Conservation (phyloP, 495 filamentous ascomycete genomes). For the Apiosordaria backusii region DNA sequence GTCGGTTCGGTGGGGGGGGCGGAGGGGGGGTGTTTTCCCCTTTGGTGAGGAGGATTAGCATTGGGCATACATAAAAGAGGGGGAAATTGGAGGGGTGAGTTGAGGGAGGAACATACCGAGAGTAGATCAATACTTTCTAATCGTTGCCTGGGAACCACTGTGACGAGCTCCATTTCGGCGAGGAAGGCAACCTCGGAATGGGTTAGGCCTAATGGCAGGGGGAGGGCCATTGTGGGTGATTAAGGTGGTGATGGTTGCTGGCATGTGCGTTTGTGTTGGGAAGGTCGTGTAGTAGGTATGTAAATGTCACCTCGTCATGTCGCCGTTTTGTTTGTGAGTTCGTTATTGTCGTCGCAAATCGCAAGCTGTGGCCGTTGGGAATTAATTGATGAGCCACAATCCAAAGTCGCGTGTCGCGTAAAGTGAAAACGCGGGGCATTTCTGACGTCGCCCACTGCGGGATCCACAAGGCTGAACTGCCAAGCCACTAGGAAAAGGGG, state of each 20-base stretch:
- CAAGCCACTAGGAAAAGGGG: neutral
- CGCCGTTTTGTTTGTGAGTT: neutral
- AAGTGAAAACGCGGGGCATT: neutral
- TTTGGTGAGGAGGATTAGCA: conserved; percentile 33
- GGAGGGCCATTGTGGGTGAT: conserved; percentile 66
- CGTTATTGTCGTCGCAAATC: neutral
- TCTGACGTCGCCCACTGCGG: neutral
- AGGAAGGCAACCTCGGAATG: conserved; percentile 91
- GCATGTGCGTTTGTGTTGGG: neutral
- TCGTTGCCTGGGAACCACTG: conserved; percentile 84
- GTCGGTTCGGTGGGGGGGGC: conserved; percentile 73
- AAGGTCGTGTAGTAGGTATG: neutral
- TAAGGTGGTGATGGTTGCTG: neutral
- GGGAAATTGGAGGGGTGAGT: conserved; percentile 16
- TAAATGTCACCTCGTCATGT: neutral
- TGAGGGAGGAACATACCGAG: conserved; percentile 56
- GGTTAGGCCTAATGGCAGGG: conserved; percentile 75
- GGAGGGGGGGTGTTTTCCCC: conserved; percentile 73
- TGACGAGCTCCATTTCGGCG: conserved; percentile 94
- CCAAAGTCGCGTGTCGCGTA: neutral
- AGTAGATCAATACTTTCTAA: conserved; percentile 82
- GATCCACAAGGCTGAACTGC: neutral
- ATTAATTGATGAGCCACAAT: neutral
- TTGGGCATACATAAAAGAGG: conserved; percentile 5
- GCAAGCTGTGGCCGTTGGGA: neutral